phyloP scores from a whole-genome alignment of 2,329 filamentous ascomycete species.

The Trichophyton rubrum region DNA sequence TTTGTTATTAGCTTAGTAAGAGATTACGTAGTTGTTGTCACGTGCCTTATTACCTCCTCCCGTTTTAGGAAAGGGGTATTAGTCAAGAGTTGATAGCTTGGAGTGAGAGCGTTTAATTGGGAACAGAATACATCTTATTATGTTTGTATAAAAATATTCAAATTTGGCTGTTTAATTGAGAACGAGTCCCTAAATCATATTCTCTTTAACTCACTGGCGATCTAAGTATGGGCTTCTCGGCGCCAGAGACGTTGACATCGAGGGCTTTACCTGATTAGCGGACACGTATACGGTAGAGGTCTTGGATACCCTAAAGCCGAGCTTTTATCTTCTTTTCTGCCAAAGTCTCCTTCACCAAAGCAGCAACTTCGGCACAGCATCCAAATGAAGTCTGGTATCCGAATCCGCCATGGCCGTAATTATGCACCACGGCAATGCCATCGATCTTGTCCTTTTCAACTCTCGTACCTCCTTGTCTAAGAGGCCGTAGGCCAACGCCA shows the following conservation, averaged over 20 bases:
- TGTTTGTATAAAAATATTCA: too few species aligned
- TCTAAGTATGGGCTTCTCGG: too few species aligned
- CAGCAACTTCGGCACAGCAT: conserved; percentile 53
- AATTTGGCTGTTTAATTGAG: too few species aligned
- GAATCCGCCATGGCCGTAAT: conserved; percentile 36
- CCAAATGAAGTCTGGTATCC: conserved; percentile 60
- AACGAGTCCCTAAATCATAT: too few species aligned
- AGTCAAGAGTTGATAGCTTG: too few species aligned
- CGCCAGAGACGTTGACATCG: too few species aligned
- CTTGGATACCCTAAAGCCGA: conserved; percentile 19
- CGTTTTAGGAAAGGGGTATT: too few species aligned
- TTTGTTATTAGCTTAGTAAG: background rate
- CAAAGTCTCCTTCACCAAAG: conserved; percentile 48
- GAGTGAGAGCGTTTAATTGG: too few species aligned
- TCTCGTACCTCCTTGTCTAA: conserved; percentile 58
- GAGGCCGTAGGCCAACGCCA: conserved; percentile 68
- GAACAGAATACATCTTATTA: too few species aligned
- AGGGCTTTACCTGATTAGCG: too few species aligned
- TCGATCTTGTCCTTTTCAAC: conserved; percentile 59
- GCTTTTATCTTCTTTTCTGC: conserved; percentile 19
- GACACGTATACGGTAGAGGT: background rate
- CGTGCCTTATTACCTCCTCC: background rate
- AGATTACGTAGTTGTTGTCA: background rate
- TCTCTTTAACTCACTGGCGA: too few species aligned
- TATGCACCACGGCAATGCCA: conserved; percentile 41